phyloP scores from a whole-genome alignment of 345 rosid species.

The Kandelia obovata region DNA sequence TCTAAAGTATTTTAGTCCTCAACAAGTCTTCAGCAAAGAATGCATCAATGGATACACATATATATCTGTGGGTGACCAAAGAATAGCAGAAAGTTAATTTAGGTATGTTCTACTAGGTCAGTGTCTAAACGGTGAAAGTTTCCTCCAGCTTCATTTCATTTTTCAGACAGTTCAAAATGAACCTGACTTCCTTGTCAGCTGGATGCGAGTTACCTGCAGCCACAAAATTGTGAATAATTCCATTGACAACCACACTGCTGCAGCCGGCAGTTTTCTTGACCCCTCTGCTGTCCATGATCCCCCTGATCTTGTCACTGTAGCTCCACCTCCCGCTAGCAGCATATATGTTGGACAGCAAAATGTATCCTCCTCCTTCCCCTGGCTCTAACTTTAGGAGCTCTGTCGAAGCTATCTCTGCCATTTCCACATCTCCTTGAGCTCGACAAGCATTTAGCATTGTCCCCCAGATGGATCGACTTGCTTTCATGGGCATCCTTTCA shows the following conservation, averaged over 20 bases:
- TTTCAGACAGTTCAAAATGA: constrained; percentile 23
- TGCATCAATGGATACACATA: too few relatives aligned
- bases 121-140: background rate
- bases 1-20: too few relatives aligned
- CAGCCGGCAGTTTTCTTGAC: constrained; percentile 24
- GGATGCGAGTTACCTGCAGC: constrained; percentile 47
- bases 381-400: constrained; percentile 23
- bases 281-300: constrained; percentile 23
- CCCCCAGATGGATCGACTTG: constrained; percentile 24
- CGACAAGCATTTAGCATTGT: constrained; percentile 17
- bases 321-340: constrained; percentile 22
- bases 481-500: constrained; percentile 21
- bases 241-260: constrained; percentile 39
- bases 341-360: constrained; percentile 22
- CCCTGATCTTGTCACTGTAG: constrained; percentile 16
- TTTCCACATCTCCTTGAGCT: constrained; percentile 19
- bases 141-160: constrained; percentile 31
- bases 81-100: too few relatives aligned
- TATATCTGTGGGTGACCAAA: too few relatives aligned
- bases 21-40: too few relatives aligned
- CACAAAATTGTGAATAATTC: constrained; percentile 40
- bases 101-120: too few relatives aligned
- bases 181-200: constrained; percentile 33
- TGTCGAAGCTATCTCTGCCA: constrained; percentile 22
- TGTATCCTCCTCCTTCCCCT: constrained; percentile 23